Evolutionary conservation across 1,284 basidiomycete species (phyloP).

Genomic region (Trichosporon ovoides): DNA sequence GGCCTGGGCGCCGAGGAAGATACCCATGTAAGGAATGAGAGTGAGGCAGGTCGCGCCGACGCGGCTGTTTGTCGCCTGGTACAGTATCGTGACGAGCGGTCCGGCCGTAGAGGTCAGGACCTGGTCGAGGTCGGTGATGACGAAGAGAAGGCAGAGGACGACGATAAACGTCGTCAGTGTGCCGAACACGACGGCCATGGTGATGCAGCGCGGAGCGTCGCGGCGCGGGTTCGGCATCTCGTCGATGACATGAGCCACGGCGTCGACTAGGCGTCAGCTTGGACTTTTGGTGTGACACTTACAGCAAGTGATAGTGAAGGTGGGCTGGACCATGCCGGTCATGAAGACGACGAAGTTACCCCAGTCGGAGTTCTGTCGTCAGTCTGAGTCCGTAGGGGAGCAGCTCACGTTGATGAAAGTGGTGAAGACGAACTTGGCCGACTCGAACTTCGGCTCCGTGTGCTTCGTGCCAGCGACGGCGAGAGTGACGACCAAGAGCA

Average conservation of each 20-base stretch:
- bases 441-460: constrained; percentile 5
- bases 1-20: constrained; percentile 39
- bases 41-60: constrained; percentile 59
- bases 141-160: constrained; percentile 64
- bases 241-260: constrained; percentile 39
- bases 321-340: constrained; percentile 10
- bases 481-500: constrained; percentile 4
- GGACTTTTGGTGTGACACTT: not conserved
- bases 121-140: constrained; percentile 56
- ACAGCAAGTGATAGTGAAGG: constrained; percentile 6
- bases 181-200: constrained; percentile 61
- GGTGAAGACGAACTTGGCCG: constrained; percentile 5
- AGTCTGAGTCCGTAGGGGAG: not conserved
- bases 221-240: constrained; percentile 41
- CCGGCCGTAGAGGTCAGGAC: constrained; percentile 58
- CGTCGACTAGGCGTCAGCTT: constrained; percentile 19
- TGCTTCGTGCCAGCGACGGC: not conserved
- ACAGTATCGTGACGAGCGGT: constrained; percentile 63
- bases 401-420: constrained; percentile 7
- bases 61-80: constrained; percentile 58
- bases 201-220: constrained; percentile 50
- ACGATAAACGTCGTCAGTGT: constrained; percentile 57
- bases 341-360: constrained; percentile 7
- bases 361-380: constrained; percentile 5
- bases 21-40: constrained; percentile 48